Evolutionary conservation across 148 eudicot genomes (phyloP).

Genomic region (Diospyros lotus): DNA sequence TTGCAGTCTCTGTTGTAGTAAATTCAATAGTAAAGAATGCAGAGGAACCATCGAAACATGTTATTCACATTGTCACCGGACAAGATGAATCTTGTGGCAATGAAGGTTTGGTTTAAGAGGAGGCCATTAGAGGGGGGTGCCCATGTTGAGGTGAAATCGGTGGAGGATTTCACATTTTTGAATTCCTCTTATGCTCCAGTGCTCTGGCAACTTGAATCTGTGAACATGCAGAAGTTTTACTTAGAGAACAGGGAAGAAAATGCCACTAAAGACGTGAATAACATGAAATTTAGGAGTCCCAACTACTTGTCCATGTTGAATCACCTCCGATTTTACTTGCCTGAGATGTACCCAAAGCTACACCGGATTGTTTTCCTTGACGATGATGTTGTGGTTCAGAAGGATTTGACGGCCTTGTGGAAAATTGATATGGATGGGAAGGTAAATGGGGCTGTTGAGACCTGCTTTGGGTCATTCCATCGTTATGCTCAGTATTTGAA

Average conservation of each 20-base stretch:
- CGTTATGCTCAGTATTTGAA: conserved; percentile 80
- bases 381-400: conserved; percentile 96
- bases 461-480: conserved; percentile 92
- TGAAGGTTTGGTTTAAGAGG: conserved; percentile 93
- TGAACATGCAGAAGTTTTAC: conserved; percentile 43
- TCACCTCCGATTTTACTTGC: conserved; percentile 88
- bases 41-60: conserved; percentile 78
- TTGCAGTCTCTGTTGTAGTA: conserved; percentile 89
- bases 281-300: conserved; percentile 53
- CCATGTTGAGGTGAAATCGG: conserved; percentile 73
- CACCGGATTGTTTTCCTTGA: conserved; percentile 79
- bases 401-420: conserved; percentile 88
- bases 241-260: conserved; percentile 63
- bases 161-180: conserved; percentile 65
- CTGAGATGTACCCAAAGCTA: conserved; percentile 82
- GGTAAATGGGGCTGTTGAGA: conserved; percentile 84
- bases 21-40: conserved; percentile 75
- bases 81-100: conserved; percentile 81
- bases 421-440: conserved; percentile 75
- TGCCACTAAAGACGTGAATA: conserved; percentile 52
- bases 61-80: conserved; percentile 86
- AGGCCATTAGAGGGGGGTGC: conserved; percentile 73
- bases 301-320: conserved; percentile 73
- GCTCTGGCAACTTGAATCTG: conserved; percentile 67
- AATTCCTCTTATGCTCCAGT: conserved; percentile 78